Evolutionary conservation across 345 rosid genomes (phyloP), one percentile per base, ranked within the genome.

Genomic region (Camelina laxa): DNA sequence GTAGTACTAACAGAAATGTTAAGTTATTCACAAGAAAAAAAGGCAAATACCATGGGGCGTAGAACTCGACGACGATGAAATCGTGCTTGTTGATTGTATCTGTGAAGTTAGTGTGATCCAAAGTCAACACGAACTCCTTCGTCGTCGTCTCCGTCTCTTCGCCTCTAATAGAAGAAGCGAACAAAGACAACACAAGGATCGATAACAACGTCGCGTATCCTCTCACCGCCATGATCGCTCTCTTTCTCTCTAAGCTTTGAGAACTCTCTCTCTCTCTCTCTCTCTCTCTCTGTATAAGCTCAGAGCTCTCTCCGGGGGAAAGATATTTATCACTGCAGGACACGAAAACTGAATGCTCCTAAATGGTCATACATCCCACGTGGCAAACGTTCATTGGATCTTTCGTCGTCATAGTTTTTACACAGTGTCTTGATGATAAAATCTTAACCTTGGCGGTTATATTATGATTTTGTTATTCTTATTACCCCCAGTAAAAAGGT

Each of bases 61-160:
- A 93, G 81, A 93, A 93, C 74, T 93, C 97, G 35, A 93, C 96
- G 78, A 93, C 97, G 73, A 93, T 67, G 83, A 93, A 87, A 36
- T 93, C 84, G 83, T 85, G 89, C 81, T 89, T 89, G 79, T 74
- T 72, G 67, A 93, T 81, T 3, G 85, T 81, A 6, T 91, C 97
- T 12, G 86, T 72, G 84, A 93, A 91, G 83, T 93, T 93, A 22
- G 98, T 81, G 82, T 83, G 83, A 80, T 87, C 97, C 65, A 93
- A 78, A 6, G 96, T 89, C 74, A 91, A 67, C 36, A 93, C 98
- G 73, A 80, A 86, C 85, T 91, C 93, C 82, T 87, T 81, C 39
- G 86, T 33, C 27, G 27, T 24, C 36, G 36, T 72, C 65, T 77
- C 89, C 8, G 76, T 55, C 58, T 85, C 85, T 20, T 79, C 91